Conservation (phyloP, 179 eudicot genomes). For the Spergularia azorica region DNA sequence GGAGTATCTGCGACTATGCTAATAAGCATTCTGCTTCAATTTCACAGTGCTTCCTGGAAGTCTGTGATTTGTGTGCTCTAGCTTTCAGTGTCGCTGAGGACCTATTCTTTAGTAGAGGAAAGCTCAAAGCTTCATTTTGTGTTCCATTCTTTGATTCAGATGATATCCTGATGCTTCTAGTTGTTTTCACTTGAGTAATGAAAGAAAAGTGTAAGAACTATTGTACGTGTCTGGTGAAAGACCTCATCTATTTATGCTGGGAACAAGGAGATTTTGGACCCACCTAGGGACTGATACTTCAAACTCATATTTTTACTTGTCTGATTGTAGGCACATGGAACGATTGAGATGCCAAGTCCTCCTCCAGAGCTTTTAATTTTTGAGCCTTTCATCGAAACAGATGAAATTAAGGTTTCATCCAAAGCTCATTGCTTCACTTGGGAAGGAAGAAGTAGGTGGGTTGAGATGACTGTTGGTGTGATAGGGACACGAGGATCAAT, state of each 20-base stretch:
- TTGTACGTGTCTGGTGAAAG: neutral
- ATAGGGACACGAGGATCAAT: conserved; percentile 73
- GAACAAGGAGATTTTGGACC: conserved; percentile 45
- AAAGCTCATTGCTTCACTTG: conserved; percentile 50
- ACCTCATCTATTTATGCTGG: neutral
- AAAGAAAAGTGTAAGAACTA: too few relatives aligned
- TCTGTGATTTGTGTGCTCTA: neutral
- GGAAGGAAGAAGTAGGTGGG: conserved; percentile 88
- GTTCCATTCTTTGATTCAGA: neutral
- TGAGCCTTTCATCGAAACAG: conserved; percentile 91
- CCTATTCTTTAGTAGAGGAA: neutral
- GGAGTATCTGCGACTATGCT: neutral
- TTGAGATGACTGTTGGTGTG: conserved; percentile 89
- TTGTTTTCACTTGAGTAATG: too few relatives aligned
- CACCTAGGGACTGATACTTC: neutral
- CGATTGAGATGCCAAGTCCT: conserved; percentile 91
- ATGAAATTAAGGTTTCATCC: conserved; percentile 72
- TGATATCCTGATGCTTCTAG: too few relatives aligned
- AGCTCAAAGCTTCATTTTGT: neutral
- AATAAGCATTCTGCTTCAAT: neutral
- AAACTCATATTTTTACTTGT: neutral
- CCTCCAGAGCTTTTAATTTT: conserved; percentile 78
- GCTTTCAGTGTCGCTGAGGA: neutral
- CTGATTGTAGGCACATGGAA: conserved; percentile 65
- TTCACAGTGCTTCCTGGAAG: neutral